Evolutionary conservation across 768 basidiomycete species (phyloP).

Genomic region (Rhizopogon rudus): DNA sequence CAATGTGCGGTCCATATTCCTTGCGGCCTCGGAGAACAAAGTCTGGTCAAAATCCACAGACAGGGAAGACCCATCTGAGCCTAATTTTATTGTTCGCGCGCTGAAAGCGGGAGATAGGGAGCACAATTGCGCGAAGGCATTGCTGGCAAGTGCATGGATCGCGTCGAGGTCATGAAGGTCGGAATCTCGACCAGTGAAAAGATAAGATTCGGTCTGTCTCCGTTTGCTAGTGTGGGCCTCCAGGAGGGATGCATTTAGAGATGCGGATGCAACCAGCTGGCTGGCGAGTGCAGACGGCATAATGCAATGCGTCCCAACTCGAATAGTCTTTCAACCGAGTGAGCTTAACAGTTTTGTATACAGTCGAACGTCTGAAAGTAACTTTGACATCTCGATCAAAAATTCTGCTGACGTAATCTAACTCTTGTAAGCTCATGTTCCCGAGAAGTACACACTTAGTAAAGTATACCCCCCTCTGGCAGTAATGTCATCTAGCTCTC

Average conservation of each 20-base stretch:
- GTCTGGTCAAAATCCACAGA: slow-evolving; percentile 52
- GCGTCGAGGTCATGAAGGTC: slow-evolving; percentile 85
- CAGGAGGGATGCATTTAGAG: slow-evolving; percentile 72
- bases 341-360: no score
- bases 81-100: slow-evolving; percentile 8
- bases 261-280: slow-evolving; percentile 76
- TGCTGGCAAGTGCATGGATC: slow-evolving; percentile 73
- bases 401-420: background rate
- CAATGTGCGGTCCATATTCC: slow-evolving; percentile 73
- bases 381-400: background rate
- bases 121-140: slow-evolving; percentile 71
- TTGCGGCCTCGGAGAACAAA: slow-evolving; percentile 79
- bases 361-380: no score
- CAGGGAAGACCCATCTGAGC: slow-evolving; percentile 13
- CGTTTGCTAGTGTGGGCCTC: slow-evolving; percentile 55
- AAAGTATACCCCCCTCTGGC: background rate
- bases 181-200: slow-evolving; percentile 81
- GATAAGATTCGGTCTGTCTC: slow-evolving; percentile 73
- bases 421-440: no score
- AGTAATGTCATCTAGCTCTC: slow-evolving; percentile 1
- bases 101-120: slow-evolving; percentile 52
- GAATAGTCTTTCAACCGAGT: no score
- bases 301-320: background rate
- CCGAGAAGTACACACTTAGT: no score
- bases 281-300: slow-evolving; percentile 73